phyloP scores from a whole-genome alignment of 345 rosid species.

The Diplotaxis tenuifolia region DNA sequence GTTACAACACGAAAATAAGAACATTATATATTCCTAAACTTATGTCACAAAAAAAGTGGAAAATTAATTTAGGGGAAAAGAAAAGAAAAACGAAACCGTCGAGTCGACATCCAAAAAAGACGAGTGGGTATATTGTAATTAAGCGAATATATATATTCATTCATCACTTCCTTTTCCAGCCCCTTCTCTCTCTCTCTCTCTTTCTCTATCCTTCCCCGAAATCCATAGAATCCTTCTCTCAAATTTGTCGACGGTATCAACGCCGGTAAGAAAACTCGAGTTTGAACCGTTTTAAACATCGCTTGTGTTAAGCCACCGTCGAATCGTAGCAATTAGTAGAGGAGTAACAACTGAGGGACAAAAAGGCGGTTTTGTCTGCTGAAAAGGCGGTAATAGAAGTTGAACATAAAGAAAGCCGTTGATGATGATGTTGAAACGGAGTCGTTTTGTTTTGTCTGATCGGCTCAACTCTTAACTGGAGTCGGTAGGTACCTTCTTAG shows the following conservation, averaged over 20 bases:
- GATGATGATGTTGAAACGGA: slow-evolving; percentile 16
- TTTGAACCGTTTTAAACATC: neutral
- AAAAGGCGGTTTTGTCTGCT: slow-evolving; percentile 8
- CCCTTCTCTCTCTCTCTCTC: slow-evolving; percentile 34
- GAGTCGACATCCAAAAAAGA: slow-evolving; percentile 38
- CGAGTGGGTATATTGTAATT: slow-evolving; percentile 28
- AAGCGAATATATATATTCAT: slow-evolving; percentile 14
- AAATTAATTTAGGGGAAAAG: neutral
- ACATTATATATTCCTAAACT: neutral
- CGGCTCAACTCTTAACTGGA: neutral
- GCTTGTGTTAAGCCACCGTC: slow-evolving; percentile 4
- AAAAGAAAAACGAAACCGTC: slow-evolving; percentile 32
- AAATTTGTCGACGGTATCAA: slow-evolving; percentile 8
- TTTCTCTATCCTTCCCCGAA: slow-evolving; percentile 23
- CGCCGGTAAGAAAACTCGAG: slow-evolving; percentile 23
- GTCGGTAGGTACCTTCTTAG: slow-evolving; percentile 2
- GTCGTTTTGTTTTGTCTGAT: slow-evolving; percentile 15
- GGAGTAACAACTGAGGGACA: slow-evolving; percentile 17
- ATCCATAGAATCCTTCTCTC: no score
- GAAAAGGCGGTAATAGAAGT: neutral
- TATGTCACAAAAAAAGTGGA: neutral
- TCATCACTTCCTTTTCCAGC: slow-evolving; percentile 26
- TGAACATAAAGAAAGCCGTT: neutral
- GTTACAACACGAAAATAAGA: neutral
- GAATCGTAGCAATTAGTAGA: slow-evolving; percentile 1